Conservation (phyloP, 2,329 filamentous ascomycete species). For the Tolypocladium tropicale region DNA sequence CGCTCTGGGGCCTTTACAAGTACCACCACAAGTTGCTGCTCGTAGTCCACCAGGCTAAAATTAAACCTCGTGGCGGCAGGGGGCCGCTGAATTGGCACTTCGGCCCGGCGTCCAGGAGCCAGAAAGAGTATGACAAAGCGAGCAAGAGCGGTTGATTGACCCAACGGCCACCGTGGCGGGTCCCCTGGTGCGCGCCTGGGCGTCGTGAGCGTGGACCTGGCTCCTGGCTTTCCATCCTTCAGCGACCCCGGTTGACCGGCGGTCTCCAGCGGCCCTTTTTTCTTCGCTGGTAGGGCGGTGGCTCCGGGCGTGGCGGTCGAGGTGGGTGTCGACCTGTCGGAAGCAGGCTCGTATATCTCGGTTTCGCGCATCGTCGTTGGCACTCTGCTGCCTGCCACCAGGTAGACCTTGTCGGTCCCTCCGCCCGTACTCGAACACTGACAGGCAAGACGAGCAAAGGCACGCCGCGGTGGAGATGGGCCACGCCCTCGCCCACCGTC, state of each 20-base stretch:
- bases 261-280: not conserved
- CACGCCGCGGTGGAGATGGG: not conserved
- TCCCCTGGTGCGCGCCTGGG: too few relatives aligned
- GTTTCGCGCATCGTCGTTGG: not conserved
- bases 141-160: not conserved
- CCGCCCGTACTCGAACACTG: too few relatives aligned
- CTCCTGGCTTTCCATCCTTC: too few relatives aligned
- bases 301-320: not conserved
- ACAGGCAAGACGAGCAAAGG: too few relatives aligned
- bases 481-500: not conserved
- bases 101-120: not conserved
- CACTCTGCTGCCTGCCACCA: too few relatives aligned
- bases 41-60: not conserved
- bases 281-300: too few relatives aligned
- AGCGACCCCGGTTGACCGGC: too few relatives aligned
- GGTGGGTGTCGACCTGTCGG: not conserved
- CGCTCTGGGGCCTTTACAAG: not conserved
- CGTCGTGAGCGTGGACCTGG: too few relatives aligned
- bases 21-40: not conserved
- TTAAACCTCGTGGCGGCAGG: not conserved
- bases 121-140: not conserved
- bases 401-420: too few relatives aligned
- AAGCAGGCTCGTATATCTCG: not conserved
- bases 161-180: not conserved
- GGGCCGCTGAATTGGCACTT: not conserved